Base-by-base conservation (phyloP, 73 alveolate species). In the Halteria grandinella region DNA sequence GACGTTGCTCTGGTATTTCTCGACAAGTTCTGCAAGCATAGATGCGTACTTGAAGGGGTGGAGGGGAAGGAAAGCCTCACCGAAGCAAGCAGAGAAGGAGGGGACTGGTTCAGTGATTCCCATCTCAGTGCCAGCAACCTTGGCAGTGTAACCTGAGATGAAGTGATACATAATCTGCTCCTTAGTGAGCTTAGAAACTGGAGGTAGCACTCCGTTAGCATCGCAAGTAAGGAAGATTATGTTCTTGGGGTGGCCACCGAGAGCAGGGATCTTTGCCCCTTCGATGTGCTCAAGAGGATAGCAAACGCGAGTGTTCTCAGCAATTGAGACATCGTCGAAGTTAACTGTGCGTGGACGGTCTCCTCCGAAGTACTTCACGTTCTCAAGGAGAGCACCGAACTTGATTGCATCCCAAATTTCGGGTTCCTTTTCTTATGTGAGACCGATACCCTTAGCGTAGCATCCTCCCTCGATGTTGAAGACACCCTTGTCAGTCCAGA, bases 391-490 rank as follows among this genome's bases (percentile, higher is more conserved):
- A 0, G 99, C 52, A 14, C 99, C 97, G 54, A 92, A 91, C 60
- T 72, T 87, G 36, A 93, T 77, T 52, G 98, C 97, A 66, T 91
- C 84, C 74, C 55, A 95, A 57, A 95, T 93, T 70, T 95, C 99
- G 1, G 99, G 99, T 87, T 95, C 99, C 71, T 84, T 95, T 62
- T 92, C 97, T 58, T 63, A 39, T n/a, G 90, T 24, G 6, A 94
- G 76, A 64, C 76, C 83, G 24, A 89, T 74, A 86, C 92, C 39
- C 85, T 94, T 93, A 47, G 99, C 99, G 62, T 95, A 95, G 95
- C 98, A 95, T 17, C 99, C 99, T 33, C 98, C 98, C 75, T 95
- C 99, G 60, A 95, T 94, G 89, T 95, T 95, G 95, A 93, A 95
- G 72, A 95, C 77, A 31, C 99, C 99, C 43, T 64, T 76, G 83